Conservation (phyloP, 306 rosid species). For the Cucurbita argyrosperma region DNA sequence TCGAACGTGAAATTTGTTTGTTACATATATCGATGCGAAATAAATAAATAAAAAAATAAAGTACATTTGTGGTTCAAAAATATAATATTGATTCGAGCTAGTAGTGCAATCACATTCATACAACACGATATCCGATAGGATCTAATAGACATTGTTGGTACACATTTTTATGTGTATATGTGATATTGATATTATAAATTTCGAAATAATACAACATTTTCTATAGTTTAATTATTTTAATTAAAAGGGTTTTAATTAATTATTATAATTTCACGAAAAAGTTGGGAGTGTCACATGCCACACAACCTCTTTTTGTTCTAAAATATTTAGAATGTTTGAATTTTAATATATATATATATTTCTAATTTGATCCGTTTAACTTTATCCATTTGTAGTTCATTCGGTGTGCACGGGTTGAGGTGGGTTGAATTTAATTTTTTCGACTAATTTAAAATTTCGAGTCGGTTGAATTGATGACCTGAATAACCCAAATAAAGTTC, state of each 20-base stretch:
- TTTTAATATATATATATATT: too few relatives aligned
- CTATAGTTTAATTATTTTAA: background rate
- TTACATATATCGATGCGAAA: too few relatives aligned
- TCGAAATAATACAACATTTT: background rate
- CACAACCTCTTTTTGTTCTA: background rate
- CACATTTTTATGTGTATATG: background rate
- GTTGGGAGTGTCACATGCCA: background rate
- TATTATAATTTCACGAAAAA: background rate
- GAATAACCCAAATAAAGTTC: too few relatives aligned
- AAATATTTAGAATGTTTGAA: background rate
- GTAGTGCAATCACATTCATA: background rate
- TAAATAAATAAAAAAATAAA: too few relatives aligned
- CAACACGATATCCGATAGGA: background rate
- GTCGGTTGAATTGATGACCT: too few relatives aligned
- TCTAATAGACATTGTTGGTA: background rate
- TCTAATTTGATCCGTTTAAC: background rate
- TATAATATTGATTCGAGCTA: background rate
- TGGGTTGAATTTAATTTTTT: too few relatives aligned
- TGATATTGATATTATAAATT: background rate
- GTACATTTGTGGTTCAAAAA: background rate
- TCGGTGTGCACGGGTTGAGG: too few relatives aligned
- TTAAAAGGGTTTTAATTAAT: background rate
- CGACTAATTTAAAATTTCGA: too few relatives aligned
- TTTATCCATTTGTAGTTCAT: too few relatives aligned
- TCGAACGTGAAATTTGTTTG: too few relatives aligned